Conservation (phyloP, 148 eudicot species). For the Rhododendron vialii region DNA sequence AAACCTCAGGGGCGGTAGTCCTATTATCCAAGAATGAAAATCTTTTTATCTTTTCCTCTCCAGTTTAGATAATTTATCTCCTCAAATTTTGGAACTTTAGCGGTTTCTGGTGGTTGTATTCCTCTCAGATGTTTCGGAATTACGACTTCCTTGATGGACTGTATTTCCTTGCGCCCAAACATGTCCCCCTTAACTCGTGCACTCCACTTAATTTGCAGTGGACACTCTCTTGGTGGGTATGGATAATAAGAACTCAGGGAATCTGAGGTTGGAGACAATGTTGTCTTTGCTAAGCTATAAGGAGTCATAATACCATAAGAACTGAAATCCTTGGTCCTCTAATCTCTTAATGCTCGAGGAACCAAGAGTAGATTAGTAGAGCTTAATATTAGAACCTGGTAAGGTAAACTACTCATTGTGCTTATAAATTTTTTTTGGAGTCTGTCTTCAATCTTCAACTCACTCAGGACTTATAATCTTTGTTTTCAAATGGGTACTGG, state of each 20-base stretch:
- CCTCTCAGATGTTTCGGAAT: neutral
- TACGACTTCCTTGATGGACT: neutral
- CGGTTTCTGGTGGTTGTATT: neutral
- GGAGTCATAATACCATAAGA: neutral
- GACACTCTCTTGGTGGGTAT: neutral
- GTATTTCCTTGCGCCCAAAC: neutral
- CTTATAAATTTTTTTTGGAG: neutral
- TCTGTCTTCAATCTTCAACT: conserved; percentile 3
- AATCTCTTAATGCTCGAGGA: neutral
- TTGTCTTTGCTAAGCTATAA: neutral
- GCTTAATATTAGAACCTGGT: neutral
- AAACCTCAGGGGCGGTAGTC: neutral
- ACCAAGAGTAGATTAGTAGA: neutral
- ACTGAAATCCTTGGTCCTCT: neutral
- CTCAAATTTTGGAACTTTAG: neutral
- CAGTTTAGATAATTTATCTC: neutral
- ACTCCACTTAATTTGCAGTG: neutral
- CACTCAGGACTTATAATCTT: neutral
- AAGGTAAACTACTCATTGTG: neutral
- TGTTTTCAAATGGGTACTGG: neutral
- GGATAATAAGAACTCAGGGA: neutral
- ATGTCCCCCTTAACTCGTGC: neutral
- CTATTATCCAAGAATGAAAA: neutral
- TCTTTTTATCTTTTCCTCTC: neutral
- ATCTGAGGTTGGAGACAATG: neutral